A percentile compares a stretch with the other conserved stretches of the same genome.
These are phyloP conservation scores for Corylus americana DNA, from an alignment of 306 rosid species.

Conservation along the genomic window DNA sequence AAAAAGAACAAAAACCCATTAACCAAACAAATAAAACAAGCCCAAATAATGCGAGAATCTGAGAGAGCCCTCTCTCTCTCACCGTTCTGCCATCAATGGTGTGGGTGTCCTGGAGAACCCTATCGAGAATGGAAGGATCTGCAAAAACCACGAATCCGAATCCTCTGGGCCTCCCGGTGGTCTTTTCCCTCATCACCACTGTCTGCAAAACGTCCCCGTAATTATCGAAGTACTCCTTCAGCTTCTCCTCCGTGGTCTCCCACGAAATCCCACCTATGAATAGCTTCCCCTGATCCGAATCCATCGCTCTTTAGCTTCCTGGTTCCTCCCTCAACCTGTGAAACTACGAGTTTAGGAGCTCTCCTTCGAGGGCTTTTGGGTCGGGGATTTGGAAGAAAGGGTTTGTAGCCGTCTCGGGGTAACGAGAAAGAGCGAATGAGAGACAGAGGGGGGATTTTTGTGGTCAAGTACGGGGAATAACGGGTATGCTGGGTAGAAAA, in stretches of 20 bases:
- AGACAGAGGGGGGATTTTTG: constrained; percentile 4
- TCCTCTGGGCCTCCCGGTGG: constrained; percentile 82
- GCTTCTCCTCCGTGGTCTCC: constrained; percentile 93
- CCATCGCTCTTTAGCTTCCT: constrained; percentile 42
- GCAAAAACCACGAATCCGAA: constrained; percentile 85
- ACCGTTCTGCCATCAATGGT: constrained; percentile 93
- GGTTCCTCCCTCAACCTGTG: background rate
- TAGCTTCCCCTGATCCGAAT: constrained; percentile 96
- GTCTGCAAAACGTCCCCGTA: constrained; percentile 83
- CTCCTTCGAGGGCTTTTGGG: background rate
- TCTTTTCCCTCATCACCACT: constrained; percentile 86
- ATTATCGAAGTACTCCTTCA: constrained; percentile 71
- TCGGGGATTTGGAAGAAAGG: constrained; percentile 23
- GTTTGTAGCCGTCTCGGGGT: constrained; percentile 50
- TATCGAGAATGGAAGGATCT: constrained; percentile 87
- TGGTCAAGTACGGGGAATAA: constrained; percentile 13
- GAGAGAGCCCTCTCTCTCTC: background rate
- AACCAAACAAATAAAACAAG: background rate
- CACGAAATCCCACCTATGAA: constrained; percentile 97
- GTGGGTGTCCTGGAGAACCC: constrained; percentile 88
- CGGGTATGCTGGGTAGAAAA: background rate
- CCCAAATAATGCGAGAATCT: background rate
- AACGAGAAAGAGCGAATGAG: background rate
- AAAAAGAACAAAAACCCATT: background rate
- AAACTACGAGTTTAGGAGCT: background rate